Percentiles rank a stretch among this genome's conserved stretches.
phyloP scores from a whole-genome alignment of 345 rosid genomes.

The Pistacia atlantica region DNA sequence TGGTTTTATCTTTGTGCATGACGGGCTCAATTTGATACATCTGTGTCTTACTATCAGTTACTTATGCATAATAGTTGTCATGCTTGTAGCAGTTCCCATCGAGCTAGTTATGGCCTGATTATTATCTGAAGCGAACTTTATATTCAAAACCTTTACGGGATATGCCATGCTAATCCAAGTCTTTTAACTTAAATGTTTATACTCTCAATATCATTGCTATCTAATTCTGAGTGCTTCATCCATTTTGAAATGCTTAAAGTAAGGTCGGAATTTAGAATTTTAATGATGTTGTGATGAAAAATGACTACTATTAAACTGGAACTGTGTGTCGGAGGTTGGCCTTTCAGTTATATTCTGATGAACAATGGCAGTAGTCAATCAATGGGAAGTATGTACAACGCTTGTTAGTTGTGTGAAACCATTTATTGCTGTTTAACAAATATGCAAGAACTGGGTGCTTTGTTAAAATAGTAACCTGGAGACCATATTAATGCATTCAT shows the following conservation, averaged over 20 bases:
- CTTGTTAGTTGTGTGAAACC: not conserved
- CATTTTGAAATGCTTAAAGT: not conserved
- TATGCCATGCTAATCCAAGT: not conserved
- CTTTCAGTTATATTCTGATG: not conserved
- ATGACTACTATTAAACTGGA: constrained; percentile 1
- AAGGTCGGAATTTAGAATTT: not conserved
- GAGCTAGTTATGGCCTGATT: not conserved
- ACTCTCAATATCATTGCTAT: not conserved
- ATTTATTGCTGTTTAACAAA: not conserved
- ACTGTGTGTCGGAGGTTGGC: not conserved
- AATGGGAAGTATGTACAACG: not conserved
- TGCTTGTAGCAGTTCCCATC: not conserved
- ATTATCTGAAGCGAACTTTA: not conserved
- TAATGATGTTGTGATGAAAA: not conserved
- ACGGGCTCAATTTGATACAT: not conserved
- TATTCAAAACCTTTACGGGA: not conserved
- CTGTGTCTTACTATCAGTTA: not conserved
- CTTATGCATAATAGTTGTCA: not conserved
- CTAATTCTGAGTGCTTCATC: not conserved
- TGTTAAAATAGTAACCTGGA: not conserved
- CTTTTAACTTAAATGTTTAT: not conserved
- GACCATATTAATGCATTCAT: not conserved
- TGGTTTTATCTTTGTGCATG: not conserved
- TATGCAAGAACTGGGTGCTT: not conserved
- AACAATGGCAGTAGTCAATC: not conserved